Base-by-base conservation (phyloP, 441 rosid genomes). In the Aleurites moluccanus region DNA sequence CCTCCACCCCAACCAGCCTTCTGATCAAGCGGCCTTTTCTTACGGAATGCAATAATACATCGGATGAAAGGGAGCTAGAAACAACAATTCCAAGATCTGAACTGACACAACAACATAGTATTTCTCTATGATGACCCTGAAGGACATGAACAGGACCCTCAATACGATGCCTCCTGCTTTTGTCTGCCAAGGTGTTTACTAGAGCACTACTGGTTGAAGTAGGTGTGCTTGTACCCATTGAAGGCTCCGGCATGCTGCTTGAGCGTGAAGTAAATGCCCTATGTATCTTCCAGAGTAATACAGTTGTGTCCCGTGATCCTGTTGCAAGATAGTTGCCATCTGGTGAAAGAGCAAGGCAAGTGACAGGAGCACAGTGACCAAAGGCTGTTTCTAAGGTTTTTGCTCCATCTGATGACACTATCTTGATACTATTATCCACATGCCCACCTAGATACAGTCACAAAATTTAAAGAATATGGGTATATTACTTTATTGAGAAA, bases 111-210 rank as follows among this genome's bases (percentile, higher is more conserved):
- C 98, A 94, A 80, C 85, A 84, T 47, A 86, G 80, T 81, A 96
- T 78, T 73, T 94, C 97, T 77, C 83, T 80, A 59, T 78, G 90
- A 67, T 96, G 98, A 55, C 99, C 98, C 67, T 96, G 93, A 33
- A 96, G 92, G 73, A 92, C 96, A 80, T 94, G 98, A 76, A 94
- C 77, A 4, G 98, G 98, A 80, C 99, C 99, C 86, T 96, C 98
- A 78, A 96, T 82, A n/a, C 86, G 88, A 61, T 76, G 85, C 65
- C 81, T 89, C 82, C 91, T 86, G 80, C 79, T 80, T 81, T 83
- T 96, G 72, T 87, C 94, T 35, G 91, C 86, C 86, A 85, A 78
- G 67, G 81, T 77, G 80, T 77, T 85, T 72, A 85, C 86, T 25
- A 66, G 71, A 81, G 86, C 78, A 69, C 85, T 83, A 79, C 85